phyloP scores from a whole-genome alignment of 495 filamentous ascomycete species.

The Amniculicola lignicola region DNA sequence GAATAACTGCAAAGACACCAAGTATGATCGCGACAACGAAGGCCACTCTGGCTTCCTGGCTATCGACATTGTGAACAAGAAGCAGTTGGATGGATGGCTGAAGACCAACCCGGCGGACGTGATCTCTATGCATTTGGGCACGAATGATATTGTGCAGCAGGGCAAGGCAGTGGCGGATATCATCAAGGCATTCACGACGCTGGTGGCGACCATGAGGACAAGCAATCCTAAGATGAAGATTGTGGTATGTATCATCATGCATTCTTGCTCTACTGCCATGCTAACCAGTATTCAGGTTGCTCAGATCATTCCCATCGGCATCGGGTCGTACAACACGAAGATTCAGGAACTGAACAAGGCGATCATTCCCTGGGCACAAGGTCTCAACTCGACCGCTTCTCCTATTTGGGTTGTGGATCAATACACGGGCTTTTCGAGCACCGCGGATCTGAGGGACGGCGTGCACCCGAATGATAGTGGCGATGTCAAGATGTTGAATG shows the following conservation, averaged over 20 bases:
- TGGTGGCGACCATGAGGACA: conserved; percentile 47
- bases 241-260: conserved; percentile 42
- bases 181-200: conserved; percentile 48
- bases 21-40: conserved; percentile 52
- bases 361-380: conserved; percentile 48
- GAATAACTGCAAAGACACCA: conserved; percentile 43
- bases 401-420: conserved; percentile 54
- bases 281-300: conserved; percentile 43
- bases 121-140: conserved; percentile 53
- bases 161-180: conserved; percentile 45
- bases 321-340: conserved; percentile 40
- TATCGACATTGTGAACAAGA: conserved; percentile 49
- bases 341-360: conserved; percentile 49
- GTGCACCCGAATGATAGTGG: conserved; percentile 50
- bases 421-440: conserved; percentile 44
- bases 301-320: conserved; percentile 51
- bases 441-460: conserved; percentile 46
- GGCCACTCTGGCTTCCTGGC: conserved; percentile 54
- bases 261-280: background rate
- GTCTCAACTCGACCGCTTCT: conserved; percentile 47
- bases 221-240: conserved; percentile 52
- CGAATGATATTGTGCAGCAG: conserved; percentile 50
- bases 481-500: conserved; percentile 47
- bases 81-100: conserved; percentile 52
- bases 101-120: conserved; percentile 48